A percentile compares a stretch with the other conserved stretches of the same genome.
Evolutionary conservation across 2,329 filamentous ascomycete genomes (phyloP).

Genomic region (Apiospora pterosperma): DNA sequence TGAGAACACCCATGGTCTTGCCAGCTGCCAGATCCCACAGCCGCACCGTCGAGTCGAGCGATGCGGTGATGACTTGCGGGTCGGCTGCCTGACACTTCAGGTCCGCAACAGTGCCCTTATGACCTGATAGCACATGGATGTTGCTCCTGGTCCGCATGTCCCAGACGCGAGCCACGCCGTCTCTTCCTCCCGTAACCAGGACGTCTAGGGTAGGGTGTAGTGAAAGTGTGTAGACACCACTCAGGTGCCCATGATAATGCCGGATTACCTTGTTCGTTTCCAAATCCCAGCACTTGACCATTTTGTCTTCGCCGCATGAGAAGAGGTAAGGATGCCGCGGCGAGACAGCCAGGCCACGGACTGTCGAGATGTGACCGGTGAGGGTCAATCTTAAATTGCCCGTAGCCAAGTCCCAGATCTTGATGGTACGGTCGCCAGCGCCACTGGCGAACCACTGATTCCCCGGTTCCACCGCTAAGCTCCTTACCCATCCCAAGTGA

Average conservation of each 20-base stretch:
- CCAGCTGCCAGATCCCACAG: constrained; percentile 95
- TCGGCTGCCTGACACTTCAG: constrained; percentile 94
- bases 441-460: constrained; percentile 98
- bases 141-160: constrained; percentile 97
- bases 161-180: constrained; percentile 94
- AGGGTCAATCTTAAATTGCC: constrained; percentile 81
- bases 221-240: constrained; percentile 88
- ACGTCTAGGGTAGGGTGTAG: constrained; percentile 96
- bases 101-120: constrained; percentile 86
- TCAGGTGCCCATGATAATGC: constrained; percentile 95
- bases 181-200: constrained; percentile 88
- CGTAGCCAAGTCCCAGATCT: constrained; percentile 95
- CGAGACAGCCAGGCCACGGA: constrained; percentile 87
- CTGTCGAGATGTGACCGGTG: constrained; percentile 91
- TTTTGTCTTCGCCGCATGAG: constrained; percentile 97
- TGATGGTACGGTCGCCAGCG: constrained; percentile 93
- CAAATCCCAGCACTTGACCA: constrained; percentile 99
- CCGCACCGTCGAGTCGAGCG: constrained; percentile 84
- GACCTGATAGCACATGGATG: constrained; percentile 87
- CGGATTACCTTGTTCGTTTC: constrained; percentile 99
- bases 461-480: constrained; percentile 85
- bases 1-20: constrained; percentile 93
- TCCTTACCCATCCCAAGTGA: constrained; percentile 91
- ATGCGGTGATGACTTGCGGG: constrained; percentile 91
- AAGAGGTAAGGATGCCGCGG: constrained; percentile 95